Base-by-base conservation (phyloP, 2,329 filamentous ascomycete genomes). In the Calonectria hongkongensis region DNA sequence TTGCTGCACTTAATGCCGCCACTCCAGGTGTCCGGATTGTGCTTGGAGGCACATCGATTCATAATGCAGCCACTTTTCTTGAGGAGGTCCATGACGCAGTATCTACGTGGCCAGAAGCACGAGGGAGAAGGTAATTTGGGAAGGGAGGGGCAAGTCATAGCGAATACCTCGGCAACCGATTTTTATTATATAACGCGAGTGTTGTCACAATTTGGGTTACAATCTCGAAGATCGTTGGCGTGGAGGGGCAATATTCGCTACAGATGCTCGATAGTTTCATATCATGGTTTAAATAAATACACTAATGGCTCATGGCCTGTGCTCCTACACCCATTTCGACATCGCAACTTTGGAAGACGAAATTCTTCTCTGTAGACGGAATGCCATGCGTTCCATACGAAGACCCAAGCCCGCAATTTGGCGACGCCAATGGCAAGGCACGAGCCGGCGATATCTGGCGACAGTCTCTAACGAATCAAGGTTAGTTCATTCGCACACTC, bases 1-100 rank as follows among this genome's bases (percentile, higher is more conserved):
- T 98, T 47, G 95, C 97, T n/a, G 92, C 96, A 77, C 92, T 99
- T 72, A 99, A 99, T 85, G 95, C 95, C 21, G 95, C 93, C 70
- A 94, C 94, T 13, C 96, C 96, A 0, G 97, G 97, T 0, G 90
- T 98, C 12, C 91, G 97, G 68, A 93, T 99, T 4, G 95, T 98
- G 13, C 86, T 99, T 7, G 96, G 95, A 12, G 96, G 95, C 4
- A 98, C 97, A 0, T 92, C 91, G 8, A 89, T 99, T 76, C 94
- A 98, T 80, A 99, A 98, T 81, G 95, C 95, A 75, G 89, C 90
- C 13, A 94, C 92, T 0, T 99, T 98, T 83, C 84, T 98, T 75
- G 95, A 97, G 78, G 96, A 98, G 85, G 94, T 98, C 28, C 94
- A 97, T 75, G 95, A 98, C 85, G 94, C 94, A 21, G 95, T 98